phyloP scores from a whole-genome alignment of 2,329 filamentous ascomycete species.

The Cercospora janseana region DNA sequence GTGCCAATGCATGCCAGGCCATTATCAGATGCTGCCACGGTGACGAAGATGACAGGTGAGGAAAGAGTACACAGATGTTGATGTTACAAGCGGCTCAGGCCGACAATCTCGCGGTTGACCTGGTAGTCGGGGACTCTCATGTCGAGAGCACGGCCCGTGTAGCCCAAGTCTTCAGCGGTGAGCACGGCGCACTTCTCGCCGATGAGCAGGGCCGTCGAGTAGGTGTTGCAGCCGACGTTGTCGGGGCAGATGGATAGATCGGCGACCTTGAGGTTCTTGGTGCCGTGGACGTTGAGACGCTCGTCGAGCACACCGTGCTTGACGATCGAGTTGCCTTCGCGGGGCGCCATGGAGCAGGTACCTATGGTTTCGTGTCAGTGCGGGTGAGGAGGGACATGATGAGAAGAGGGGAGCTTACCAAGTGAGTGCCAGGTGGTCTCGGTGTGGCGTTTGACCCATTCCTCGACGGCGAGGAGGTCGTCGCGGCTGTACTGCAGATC shows the following conservation, averaged over 20 bases:
- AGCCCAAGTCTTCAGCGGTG: slow-evolving; percentile 70
- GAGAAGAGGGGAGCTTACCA: slow-evolving; percentile 16
- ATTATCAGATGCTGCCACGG: too few species aligned
- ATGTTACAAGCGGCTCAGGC: slow-evolving; percentile 44
- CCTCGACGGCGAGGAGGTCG: slow-evolving; percentile 66
- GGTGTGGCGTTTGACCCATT: slow-evolving; percentile 64
- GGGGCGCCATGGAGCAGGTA: slow-evolving; percentile 75
- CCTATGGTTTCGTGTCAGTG: slow-evolving; percentile 34
- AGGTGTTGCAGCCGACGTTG: slow-evolving; percentile 65
- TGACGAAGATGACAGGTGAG: too few species aligned
- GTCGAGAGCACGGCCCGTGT: slow-evolving; percentile 68
- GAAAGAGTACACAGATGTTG: too few species aligned
- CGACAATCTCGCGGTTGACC: slow-evolving; percentile 46
- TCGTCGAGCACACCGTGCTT: slow-evolving; percentile 77
- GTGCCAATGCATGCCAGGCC: too few species aligned
- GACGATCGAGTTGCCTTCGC: slow-evolving; percentile 74
- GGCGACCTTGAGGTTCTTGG: slow-evolving; percentile 73
- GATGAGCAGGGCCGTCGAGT: slow-evolving; percentile 69
- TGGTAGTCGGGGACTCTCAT: slow-evolving; percentile 66
- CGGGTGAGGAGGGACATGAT: not conserved
- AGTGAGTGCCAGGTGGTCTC: slow-evolving; percentile 72
- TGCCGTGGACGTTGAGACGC: slow-evolving; percentile 73
- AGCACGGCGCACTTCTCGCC: slow-evolving; percentile 72
- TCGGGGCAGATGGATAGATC: slow-evolving; percentile 75
- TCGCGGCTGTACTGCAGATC: slow-evolving; percentile 64